phyloP scores from a whole-genome alignment of 257 asterid genomes.

The Cordia subcordata region DNA sequence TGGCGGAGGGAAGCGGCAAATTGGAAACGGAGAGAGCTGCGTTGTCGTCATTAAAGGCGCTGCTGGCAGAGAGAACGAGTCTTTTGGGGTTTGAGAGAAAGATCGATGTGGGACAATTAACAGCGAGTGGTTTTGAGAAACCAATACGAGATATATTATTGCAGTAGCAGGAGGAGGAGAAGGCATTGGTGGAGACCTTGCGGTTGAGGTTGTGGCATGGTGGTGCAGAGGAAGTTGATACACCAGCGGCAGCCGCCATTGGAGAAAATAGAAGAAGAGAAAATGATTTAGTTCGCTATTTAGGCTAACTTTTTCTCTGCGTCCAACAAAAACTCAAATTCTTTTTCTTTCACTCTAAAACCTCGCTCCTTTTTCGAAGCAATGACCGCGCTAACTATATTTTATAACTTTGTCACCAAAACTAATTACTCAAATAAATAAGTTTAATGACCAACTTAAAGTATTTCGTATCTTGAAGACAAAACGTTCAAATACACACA shows the following conservation, averaged over 20 bases:
- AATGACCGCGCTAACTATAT: too few species aligned
- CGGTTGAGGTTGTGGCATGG: conserved; percentile 16
- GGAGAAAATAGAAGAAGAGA: neutral
- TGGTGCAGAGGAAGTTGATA: conserved; percentile 22
- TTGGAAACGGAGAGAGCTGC: conserved; percentile 28
- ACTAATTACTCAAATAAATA: too few species aligned
- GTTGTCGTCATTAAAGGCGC: conserved; percentile 25
- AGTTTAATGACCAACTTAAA: too few species aligned
- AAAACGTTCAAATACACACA: too few species aligned
- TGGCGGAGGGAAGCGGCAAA: conserved; percentile 30
- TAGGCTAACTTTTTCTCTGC: too few species aligned
- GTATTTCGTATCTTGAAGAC: too few species aligned
- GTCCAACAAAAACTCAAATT: too few species aligned
- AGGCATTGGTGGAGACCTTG: conserved; percentile 13
- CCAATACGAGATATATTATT: conserved; percentile 5
- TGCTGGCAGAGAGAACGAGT: conserved; percentile 38
- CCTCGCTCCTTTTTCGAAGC: too few species aligned
- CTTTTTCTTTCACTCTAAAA: too few species aligned
- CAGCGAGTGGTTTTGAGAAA: conserved; percentile 9
- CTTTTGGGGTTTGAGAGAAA: conserved; percentile 16
- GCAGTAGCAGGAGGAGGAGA: neutral
- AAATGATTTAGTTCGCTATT: too few species aligned
- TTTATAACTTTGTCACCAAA: too few species aligned
- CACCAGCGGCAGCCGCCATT: conserved; percentile 65
- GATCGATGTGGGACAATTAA: conserved; percentile 10